These are phyloP conservation scores for Apiotrichum porosum DNA, from an alignment of 1,284 basidiomycete species.

Conservation along the genomic window DNA sequence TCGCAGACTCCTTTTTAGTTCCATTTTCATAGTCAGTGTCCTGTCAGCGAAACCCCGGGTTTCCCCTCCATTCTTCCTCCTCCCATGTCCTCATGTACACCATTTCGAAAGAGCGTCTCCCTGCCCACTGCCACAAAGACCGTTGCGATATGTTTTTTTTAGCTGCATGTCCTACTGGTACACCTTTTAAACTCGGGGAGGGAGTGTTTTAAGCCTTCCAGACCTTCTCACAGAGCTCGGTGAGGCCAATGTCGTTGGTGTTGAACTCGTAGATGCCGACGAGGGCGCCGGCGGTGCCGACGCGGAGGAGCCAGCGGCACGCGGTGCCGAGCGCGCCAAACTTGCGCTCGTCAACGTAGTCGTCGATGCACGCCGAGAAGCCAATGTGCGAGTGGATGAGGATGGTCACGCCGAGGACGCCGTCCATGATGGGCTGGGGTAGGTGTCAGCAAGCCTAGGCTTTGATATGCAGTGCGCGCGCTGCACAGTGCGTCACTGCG, in stretches of 20 bases:
- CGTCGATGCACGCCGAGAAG: constrained; percentile 63
- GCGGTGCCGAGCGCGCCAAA: constrained; percentile 73
- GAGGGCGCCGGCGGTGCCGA: constrained; percentile 74
- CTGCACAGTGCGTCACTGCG: too few species aligned
- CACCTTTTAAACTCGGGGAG: constrained; percentile 7
- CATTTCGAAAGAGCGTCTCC: too few species aligned
- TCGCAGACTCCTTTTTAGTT: too few species aligned
- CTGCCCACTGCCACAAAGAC: too few species aligned
- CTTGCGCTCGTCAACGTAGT: constrained; percentile 93
- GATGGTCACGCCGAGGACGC: constrained; percentile 75
- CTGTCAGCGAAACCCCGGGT: too few species aligned
- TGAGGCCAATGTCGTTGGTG: constrained; percentile 87
- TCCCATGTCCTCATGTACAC: too few species aligned
- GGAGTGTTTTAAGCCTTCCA: constrained; percentile 57
- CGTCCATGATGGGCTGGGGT: constrained; percentile 78
- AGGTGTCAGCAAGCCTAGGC: neutral
- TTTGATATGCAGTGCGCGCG: neutral
- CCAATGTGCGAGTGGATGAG: constrained; percentile 95
- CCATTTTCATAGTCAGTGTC: too few species aligned
- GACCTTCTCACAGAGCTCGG: constrained; percentile 62
- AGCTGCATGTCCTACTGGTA: constrained; percentile 22
- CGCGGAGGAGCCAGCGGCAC: constrained; percentile 68
- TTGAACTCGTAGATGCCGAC: constrained; percentile 96
- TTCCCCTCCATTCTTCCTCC: too few species aligned
- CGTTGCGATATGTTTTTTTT: too few species aligned